Conservation (phyloP, 2,329 filamentous ascomycete species). For the Colletotrichum somersetense region DNA sequence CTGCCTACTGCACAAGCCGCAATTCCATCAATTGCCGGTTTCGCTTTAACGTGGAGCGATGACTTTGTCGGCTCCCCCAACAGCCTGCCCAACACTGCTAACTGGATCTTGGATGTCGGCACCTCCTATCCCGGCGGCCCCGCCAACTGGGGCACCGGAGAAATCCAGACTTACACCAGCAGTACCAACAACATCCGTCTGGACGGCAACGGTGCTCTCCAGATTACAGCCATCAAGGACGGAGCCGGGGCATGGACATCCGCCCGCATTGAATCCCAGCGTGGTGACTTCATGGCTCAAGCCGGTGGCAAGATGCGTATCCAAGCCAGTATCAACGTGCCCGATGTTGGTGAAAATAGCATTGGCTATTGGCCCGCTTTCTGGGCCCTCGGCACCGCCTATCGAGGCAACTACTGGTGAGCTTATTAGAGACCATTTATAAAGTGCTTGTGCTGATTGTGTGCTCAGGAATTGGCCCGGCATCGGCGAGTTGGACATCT, state of each 20-base stretch:
- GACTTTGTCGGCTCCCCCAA: slow-evolving; percentile 51
- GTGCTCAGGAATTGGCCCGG: slow-evolving; percentile 54
- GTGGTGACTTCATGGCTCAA: slow-evolving; percentile 52
- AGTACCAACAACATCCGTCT: slow-evolving; percentile 58
- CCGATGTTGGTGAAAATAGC: slow-evolving; percentile 55
- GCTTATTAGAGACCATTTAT: neutral
- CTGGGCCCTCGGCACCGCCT: slow-evolving; percentile 57
- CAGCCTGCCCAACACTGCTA: slow-evolving; percentile 52
- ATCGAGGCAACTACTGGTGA: slow-evolving; percentile 52
- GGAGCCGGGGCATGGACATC: slow-evolving; percentile 58
- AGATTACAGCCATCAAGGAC: slow-evolving; percentile 58
- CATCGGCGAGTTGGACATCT: slow-evolving; percentile 60
- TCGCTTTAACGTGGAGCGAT: slow-evolving; percentile 47
- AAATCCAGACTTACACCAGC: slow-evolving; percentile 61
- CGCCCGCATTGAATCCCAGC: slow-evolving; percentile 56
- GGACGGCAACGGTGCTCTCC: slow-evolving; percentile 61
- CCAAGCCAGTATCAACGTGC: slow-evolving; percentile 55
- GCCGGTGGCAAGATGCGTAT: slow-evolving; percentile 53
- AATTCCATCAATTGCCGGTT: slow-evolving; percentile 43
- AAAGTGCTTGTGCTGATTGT: neutral
- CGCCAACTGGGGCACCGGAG: slow-evolving; percentile 62
- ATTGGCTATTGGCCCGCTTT: slow-evolving; percentile 58
- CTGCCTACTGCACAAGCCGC: slow-evolving; percentile 31
- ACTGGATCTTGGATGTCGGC: slow-evolving; percentile 60
- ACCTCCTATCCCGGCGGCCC: slow-evolving; percentile 61